phyloP scores from a whole-genome alignment of 2,329 filamentous ascomycete species.

The Curvularia sp. region DNA sequence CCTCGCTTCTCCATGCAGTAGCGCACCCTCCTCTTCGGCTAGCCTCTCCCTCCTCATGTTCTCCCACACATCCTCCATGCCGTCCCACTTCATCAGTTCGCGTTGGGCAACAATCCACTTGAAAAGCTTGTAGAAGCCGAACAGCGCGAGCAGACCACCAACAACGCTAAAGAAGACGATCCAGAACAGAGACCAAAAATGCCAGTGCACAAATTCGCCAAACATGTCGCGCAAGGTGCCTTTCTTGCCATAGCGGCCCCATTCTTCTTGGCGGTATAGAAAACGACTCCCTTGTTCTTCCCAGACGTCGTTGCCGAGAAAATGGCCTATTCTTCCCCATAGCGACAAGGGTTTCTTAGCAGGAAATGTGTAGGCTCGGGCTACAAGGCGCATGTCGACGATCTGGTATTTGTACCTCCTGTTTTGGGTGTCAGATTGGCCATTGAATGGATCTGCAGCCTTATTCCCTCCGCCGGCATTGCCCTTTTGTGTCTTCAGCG shows the following conservation, averaged over 20 bases:
- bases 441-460: slow-evolving; percentile 31
- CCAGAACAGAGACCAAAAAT: slow-evolving; percentile 34
- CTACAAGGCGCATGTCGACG: slow-evolving; percentile 31
- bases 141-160: slow-evolving; percentile 29
- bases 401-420: slow-evolving; percentile 37
- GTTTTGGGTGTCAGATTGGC: slow-evolving; percentile 21
- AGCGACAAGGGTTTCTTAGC: slow-evolving; percentile 15
- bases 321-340: slow-evolving; percentile 31
- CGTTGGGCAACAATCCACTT: slow-evolving; percentile 34
- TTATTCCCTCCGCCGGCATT: slow-evolving; percentile 13
- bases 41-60: slow-evolving; percentile 32
- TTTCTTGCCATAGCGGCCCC: slow-evolving; percentile 43
- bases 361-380: slow-evolving; percentile 34
- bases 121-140: slow-evolving; percentile 29
- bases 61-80: slow-evolving; percentile 46
- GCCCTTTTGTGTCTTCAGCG: slow-evolving; percentile 14
- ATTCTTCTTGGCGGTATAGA: slow-evolving; percentile 39
- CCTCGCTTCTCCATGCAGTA: slow-evolving; percentile 25
- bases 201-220: slow-evolving; percentile 37
- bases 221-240: slow-evolving; percentile 39
- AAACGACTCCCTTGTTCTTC: slow-evolving; percentile 33
- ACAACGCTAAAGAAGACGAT: slow-evolving; percentile 29
- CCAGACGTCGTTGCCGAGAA: slow-evolving; percentile 42
- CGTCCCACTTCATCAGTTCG: slow-evolving; percentile 43
- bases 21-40: slow-evolving; percentile 35